Conservation (phyloP, 441 rosid genomes). For the Manihot esculenta region DNA sequence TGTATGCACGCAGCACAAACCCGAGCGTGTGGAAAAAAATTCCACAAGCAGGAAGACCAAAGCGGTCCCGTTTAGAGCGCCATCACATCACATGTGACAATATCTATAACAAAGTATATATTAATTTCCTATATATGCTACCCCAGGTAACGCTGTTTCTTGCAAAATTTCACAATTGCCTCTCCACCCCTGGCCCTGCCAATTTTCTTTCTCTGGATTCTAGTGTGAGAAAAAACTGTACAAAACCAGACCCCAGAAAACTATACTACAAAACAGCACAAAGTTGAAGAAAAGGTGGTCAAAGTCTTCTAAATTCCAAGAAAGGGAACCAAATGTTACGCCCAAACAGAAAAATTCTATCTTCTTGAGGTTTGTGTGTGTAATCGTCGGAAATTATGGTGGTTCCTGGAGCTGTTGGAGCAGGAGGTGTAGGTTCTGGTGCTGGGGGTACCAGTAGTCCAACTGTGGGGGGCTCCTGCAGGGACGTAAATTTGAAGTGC, state of each 20-base stretch:
- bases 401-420: constrained; percentile 6
- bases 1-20: not conserved
- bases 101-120: not conserved
- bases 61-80: not conserved
- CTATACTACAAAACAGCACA: not conserved
- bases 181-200: not conserved
- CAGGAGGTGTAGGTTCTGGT: constrained; percentile 14
- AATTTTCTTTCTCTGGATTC: not conserved
- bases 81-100: constrained; percentile 15
- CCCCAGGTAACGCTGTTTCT: not conserved
- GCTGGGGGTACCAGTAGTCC: constrained; percentile 15
- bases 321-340: not conserved
- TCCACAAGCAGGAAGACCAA: not conserved
- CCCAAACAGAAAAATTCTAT: not conserved
- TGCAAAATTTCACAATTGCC: not conserved
- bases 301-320: not conserved
- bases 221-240: not conserved
- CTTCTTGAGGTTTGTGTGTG: not conserved
- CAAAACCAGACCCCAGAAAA: not conserved
- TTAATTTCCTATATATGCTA: too few species aligned
- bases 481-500: constrained; percentile 33
- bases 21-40: not conserved
- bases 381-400: not conserved
- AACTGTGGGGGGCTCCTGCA: constrained; percentile 14
- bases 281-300: not conserved